Base-by-base conservation (phyloP, 495 filamentous ascomycete genomes). In the Xylaria flabelliformis region DNA sequence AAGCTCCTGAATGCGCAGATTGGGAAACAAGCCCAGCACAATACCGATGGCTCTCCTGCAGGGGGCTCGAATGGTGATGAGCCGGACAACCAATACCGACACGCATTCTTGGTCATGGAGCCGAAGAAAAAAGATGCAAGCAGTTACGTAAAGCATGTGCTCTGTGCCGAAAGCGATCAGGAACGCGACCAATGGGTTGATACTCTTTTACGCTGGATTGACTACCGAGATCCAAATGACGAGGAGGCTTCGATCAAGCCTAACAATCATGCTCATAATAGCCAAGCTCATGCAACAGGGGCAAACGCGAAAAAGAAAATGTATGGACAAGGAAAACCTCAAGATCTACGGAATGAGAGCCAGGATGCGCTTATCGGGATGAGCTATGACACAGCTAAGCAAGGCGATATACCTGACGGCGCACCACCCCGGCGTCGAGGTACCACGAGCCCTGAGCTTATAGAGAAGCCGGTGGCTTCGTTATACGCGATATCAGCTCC, bases 171-270 rank as follows among this genome's bases (percentile, higher is more conserved):
- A 81, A 98, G 92, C 76, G 96, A 99, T 77, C 85, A 87, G 63
- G 97, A 99, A 83, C 89, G 96, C 61, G 96, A 99, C 81, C 86
- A 91, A 41, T 99, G 96, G 96, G 95, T 99, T 2, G 92, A 95
- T 53, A 91, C 93, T 50, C 82, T 99, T 59, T 83, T 98, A 77
- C 91, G 93, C 72, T 96, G 97, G 85, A 93, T 97, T n/a, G 94
- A 97, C 73, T 89, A 86, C 73, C 85, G 86, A 64, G 90, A 90
- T 63, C 83, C 83, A 1, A 90, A 91, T 9, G 88, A 89, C 10
- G 88, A 86, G 26, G 84, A 83, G 26, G 70, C 75, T 7, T 80
- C 83, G 24, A 59, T 48, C n/a, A 70, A 76, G 56, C 67, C 77
- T 29, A 46, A 46, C n/a, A 48, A 72, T 39, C 78, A 76, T 48